Evolutionary conservation across 352 stramenopile species (phyloP), one percentile per base, ranked within the genome.

Genomic region (Achlya hypogyna): DNA sequence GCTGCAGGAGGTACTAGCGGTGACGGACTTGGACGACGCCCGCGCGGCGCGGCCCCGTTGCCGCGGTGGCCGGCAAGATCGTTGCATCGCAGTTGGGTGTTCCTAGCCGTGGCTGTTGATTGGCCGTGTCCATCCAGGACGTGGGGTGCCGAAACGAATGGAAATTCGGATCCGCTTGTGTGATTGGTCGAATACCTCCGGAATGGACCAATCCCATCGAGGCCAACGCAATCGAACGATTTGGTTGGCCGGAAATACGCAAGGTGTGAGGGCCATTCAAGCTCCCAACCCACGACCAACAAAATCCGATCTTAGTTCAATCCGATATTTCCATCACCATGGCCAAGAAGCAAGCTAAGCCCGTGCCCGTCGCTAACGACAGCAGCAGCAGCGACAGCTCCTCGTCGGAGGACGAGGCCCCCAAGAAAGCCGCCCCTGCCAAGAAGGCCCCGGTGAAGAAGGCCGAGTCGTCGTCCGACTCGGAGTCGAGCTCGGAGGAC

Each of bases 361-460:
- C 60, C 29, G 54, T 64, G 54, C 54, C 54, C 47, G 54, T 64
- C 18, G 38, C 31, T 40, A 45, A 32, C 47, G 28, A 20, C 47
- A 68, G 59, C 59, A 56, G 42, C 60, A 63, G 31, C n/a, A 60
- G 71, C 49, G 76, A 70, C 31, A 65, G 58, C 1, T 70, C 58
- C 12, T 71, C 69, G 45, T 62, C 40, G 20, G 69, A 72, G 35
- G 69, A 74, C 29, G 71, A 77, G 6, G 71, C 77, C 22, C 38
- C 74, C 43, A 69, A 66, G 54, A 74, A 76, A 53, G 31, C 25
- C n/a, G 31, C 25, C n/a, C 34, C 53, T 32, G 69, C 51, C 23
- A 74, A 72, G 62, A 38, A 59, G 29, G 51, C 62, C 5, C 52
- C 62, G 10, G 34, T 52, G 25, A 62, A 74, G 65, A 63, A 70